Conservation (phyloP, 2,329 filamentous ascomycete genomes). For the Venturia asperata region DNA sequence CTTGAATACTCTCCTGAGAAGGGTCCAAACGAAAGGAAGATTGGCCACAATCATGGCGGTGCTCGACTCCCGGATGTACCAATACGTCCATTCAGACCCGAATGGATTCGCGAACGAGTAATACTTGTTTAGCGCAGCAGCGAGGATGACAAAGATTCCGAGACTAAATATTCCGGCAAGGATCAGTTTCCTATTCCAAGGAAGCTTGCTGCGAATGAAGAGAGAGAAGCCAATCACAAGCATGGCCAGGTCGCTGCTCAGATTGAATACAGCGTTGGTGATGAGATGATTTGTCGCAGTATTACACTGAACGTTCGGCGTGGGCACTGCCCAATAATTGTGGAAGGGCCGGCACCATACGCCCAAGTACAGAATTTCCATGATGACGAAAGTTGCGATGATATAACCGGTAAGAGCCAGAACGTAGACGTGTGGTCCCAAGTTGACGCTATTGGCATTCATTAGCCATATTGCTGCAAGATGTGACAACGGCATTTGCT, state of each 20-base stretch:
- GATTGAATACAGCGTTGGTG: constrained; percentile 37
- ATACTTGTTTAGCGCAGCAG: constrained; percentile 54
- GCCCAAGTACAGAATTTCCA: constrained; percentile 45
- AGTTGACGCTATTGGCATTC: constrained; percentile 24
- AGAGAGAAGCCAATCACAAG: constrained; percentile 40
- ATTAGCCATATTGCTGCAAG: constrained; percentile 23
- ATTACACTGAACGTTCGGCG: constrained; percentile 36
- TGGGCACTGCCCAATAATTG: constrained; percentile 48
- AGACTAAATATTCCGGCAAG: constrained; percentile 51
- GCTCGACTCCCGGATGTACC: constrained; percentile 51
- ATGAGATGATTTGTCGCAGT: constrained; percentile 36
- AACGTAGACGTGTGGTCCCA: constrained; percentile 35
- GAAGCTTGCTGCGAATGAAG: constrained; percentile 38
- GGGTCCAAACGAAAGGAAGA: constrained; percentile 52
- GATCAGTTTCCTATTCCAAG: constrained; percentile 45
- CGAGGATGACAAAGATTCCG: constrained; percentile 46
- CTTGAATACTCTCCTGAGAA: constrained; percentile 45
- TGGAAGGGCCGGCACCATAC: constrained; percentile 50
- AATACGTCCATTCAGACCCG: constrained; percentile 50
- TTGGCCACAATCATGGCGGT: constrained; percentile 56
- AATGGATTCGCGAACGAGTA: constrained; percentile 54
- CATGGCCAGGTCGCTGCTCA: constrained; percentile 42
- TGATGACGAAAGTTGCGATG: constrained; percentile 40
- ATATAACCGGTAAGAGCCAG: constrained; percentile 41
- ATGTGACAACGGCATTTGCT: constrained; percentile 24